Evolutionary conservation across 1,284 basidiomycete genomes (phyloP).

Genomic region (Rhodotorula glutinis): DNA sequence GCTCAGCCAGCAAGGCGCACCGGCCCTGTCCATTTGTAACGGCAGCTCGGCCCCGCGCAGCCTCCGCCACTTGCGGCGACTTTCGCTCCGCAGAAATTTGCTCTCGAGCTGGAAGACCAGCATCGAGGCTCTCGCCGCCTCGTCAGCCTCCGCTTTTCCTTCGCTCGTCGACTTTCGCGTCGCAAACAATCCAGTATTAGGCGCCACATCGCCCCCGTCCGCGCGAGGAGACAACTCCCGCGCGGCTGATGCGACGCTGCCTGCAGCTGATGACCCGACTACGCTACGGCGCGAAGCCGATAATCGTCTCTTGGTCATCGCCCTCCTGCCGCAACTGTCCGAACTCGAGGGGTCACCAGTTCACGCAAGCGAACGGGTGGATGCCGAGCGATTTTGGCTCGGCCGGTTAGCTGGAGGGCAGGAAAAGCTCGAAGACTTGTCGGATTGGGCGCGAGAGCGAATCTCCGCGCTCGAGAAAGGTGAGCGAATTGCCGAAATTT

Average conservation of each 20-base stretch:
- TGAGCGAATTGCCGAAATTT: conserved; percentile 53
- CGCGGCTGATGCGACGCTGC: too few relatives aligned
- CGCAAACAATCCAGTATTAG: conserved; percentile 61
- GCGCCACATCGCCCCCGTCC: conserved; percentile 30
- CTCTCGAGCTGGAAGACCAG: conserved; percentile 61
- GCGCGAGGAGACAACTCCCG: conserved; percentile 46
- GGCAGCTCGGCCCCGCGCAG: conserved; percentile 13
- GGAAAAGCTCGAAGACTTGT: background rate
- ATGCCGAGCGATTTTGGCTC: conserved; percentile 82
- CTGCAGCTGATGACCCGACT: too few relatives aligned
- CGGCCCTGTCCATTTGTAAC: background rate
- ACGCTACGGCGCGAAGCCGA: background rate
- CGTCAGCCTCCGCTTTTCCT: conserved; percentile 55
- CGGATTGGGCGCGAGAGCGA: conserved; percentile 45
- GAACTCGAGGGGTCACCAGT: conserved; percentile 67
- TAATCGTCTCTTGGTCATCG: conserved; percentile 7
- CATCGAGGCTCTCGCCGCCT: conserved; percentile 65
- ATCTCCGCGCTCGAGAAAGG: conserved; percentile 63
- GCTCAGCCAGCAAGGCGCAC: background rate
- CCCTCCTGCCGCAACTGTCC: conserved; percentile 3
- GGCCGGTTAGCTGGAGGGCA: conserved; percentile 53
- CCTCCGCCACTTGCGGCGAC: conserved; percentile 54
- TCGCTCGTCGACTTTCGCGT: conserved; percentile 60
- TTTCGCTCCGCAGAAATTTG: conserved; percentile 65
- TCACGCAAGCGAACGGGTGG: conserved; percentile 67